Evolutionary conservation across 192 early-diverging fungal genomes (phyloP), one percentile per base, ranked within the genome.

Genomic region (Dissophora globulifera): DNA sequence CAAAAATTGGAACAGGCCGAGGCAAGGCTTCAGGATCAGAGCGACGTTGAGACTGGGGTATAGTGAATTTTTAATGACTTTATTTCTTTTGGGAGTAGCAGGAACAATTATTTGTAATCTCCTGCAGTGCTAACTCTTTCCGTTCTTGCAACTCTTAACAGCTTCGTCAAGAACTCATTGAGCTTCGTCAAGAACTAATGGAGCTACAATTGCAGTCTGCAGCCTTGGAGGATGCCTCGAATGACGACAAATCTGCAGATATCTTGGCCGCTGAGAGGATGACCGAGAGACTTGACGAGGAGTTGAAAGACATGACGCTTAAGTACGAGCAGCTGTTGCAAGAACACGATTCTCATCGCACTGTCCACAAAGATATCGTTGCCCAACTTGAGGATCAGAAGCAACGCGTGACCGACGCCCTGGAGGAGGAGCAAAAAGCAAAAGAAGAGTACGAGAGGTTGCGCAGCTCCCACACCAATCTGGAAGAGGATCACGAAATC

Each of bases 151-250:
- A n/a, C n/a, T n/a, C n/a, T n/a, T n/a, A n/a, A n/a, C n/a, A n/a
- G n/a, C n/a, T n/a, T n/a, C n/a, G n/a, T n/a, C n/a, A n/a, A n/a
- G n/a, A n/a, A n/a, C n/a, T 38, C 35, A 0, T 27, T n/a, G n/a
- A 74, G 69, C 63, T 76, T 40, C 72, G 58, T 8, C 72, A 76
- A 56, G 64, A 76, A 30, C 22, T 76, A 0, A 15, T 76, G 50
- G 72, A 67, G 20, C n/a, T 76, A 23, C 61, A 76, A 35, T 31
- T 76, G 38, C 72, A 67, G 26, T 76, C 62, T 2, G 72, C 72
- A 19, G 64, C 72, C 2, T 16, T 56, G 33, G 72, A 76, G 10
- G 62, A 40, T 13, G 25, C 55, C 8, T 23, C 71, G 3, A 50
- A 69, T 5, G 52, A 40, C 3, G 45, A 45, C 40, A 52, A 60